Evolutionary conservation across 225 moss, liverwort and hornwort genomes (phyloP), one percentile per base, ranked within the genome.

Genomic region (Neckera pumila): DNA sequence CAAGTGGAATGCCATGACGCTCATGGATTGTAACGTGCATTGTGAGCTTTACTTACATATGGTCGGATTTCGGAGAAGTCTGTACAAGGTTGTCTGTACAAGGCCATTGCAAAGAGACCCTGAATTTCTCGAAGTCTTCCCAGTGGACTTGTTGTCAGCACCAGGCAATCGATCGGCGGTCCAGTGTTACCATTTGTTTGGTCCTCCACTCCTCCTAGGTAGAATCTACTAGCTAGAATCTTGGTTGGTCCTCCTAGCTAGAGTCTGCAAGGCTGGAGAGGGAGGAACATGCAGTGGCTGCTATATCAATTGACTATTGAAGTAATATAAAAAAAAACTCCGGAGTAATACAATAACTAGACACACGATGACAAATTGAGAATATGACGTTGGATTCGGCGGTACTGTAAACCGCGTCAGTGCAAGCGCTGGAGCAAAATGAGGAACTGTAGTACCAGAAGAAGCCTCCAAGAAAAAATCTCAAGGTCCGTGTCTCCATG

Each of bases 21-120:
- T 62, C 33, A 17, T 12, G 47, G 10, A 45, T 15, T 21, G 15
- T 0, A 25, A 11, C 16, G 5, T 1, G 63, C 34, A 49, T 49
- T 2, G 47, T 8, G 33, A 61, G 15, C 0, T 2, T 23, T 7
- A n/a, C n/a, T n/a, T n/a, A n/a, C n/a, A 22, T 4, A 4, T 21
- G 43, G 18, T 61, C 61, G 33, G 43, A 14, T 59, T 59, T 40
- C 59, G 80, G 30, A 27, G 59, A 59, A 13, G 59, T 42, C 56
- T 56, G 53, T 76, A 51, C 51, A 49, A 74, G 31, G 54, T n/a
- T 77, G 77, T 77, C 77, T 76, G 76, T 54, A 76, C 54, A 76
- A 34, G 34, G 22, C 23, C 36, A 14, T 22, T 54, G 77, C 17
- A 38, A 26, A 25, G 36, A 25, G 38, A 38, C 57, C 27, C n/a